Evolutionary conservation across 345 rosid species (phyloP).

Genomic region (Odontarrhena argentea): DNA sequence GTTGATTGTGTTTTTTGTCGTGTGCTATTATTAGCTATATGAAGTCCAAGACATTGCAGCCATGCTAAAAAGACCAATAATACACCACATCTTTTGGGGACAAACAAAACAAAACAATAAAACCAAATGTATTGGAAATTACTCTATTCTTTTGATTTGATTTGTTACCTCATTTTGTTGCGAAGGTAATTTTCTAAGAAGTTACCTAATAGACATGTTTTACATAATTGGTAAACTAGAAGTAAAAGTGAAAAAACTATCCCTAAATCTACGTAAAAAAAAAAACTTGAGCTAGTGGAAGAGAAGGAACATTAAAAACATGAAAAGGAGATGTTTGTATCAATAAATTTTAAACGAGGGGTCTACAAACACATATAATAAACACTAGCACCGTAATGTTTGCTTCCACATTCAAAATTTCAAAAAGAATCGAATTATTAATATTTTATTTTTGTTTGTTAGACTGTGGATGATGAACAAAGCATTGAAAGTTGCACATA

Average conservation of each 20-base stretch:
- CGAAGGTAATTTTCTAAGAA: neutral
- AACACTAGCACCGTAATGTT: slow-evolving; percentile 33
- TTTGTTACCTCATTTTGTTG: no score
- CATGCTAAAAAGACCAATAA: slow-evolving; percentile 17
- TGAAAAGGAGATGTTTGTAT: slow-evolving; percentile 27
- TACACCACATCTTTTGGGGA: neutral
- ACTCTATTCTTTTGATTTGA: neutral
- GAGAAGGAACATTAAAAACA: neutral
- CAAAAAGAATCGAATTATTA: slow-evolving; percentile 23
- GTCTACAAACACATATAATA: slow-evolving; percentile 36
- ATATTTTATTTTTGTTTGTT: neutral
- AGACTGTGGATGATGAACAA: slow-evolving; percentile 33
- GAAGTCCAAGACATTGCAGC: slow-evolving; percentile 6
- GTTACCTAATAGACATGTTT: neutral
- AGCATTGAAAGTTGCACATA: slow-evolving; percentile 42
- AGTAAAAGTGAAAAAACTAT: neutral
- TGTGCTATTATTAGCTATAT: neutral
- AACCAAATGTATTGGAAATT: neutral
- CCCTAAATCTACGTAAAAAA: neutral
- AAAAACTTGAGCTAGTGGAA: neutral
- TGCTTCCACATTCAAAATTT: slow-evolving; percentile 38
- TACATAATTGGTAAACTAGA: neutral
- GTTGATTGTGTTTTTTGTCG: neutral
- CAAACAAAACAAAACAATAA: no score
- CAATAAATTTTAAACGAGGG: slow-evolving; percentile 34